Conservation (phyloP, 768 basidiomycete species). For the Hygrocybe coccinea region DNA sequence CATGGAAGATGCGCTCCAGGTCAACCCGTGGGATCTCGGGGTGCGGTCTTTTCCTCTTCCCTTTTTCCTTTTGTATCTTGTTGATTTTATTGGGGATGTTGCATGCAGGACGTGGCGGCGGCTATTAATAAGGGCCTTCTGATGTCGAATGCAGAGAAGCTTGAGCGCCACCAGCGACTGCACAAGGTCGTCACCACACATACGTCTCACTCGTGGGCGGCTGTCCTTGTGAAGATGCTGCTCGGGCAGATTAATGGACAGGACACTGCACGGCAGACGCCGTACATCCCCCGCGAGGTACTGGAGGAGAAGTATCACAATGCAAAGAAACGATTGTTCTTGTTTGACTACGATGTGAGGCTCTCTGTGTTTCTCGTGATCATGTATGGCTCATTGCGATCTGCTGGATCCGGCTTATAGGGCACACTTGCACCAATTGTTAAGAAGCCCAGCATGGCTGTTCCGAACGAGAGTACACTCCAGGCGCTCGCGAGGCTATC, state of each 20-base stretch:
- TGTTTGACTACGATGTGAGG: constrained; percentile 94
- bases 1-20: constrained; percentile 82
- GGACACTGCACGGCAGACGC: constrained; percentile 78
- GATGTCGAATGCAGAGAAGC: constrained; percentile 78
- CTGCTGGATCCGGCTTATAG: constrained; percentile 33
- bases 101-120: constrained; percentile 68
- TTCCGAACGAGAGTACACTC: constrained; percentile 71
- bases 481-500: constrained; percentile 67
- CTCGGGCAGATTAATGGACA: constrained; percentile 74
- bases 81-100: background rate
- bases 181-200: constrained; percentile 86
- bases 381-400: constrained; percentile 3
- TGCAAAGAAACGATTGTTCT: constrained; percentile 79
- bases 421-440: constrained; percentile 97
- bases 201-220: constrained; percentile 93
- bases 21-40: constrained; percentile 95
- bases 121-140: constrained; percentile 85
- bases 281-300: constrained; percentile 64
- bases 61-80: constrained; percentile 3
- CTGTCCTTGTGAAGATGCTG: constrained; percentile 82
- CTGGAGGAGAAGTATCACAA: constrained; percentile 57
- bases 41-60: constrained; percentile 42
- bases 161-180: constrained; percentile 63
- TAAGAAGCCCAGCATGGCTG: constrained; percentile 83
- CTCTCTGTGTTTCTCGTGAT: background rate